Evolutionary conservation across 2,329 filamentous ascomycete genomes (phyloP), one percentile per base, ranked within the genome.

Genomic region (Claviceps citrina): DNA sequence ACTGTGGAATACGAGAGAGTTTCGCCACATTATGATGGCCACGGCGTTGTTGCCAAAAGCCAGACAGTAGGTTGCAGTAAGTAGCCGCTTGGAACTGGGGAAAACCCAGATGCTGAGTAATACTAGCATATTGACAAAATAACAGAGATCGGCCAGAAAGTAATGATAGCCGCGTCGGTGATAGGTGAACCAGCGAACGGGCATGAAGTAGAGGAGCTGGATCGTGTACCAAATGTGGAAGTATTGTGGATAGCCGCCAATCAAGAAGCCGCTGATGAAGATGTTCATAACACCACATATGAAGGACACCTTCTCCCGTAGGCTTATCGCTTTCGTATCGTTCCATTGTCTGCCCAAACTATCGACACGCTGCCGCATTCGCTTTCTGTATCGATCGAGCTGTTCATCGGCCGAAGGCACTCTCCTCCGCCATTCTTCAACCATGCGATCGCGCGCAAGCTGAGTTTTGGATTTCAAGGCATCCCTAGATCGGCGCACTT

Each of bases 1-100:
- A 55, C 85, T 93, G 67, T 98, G 91, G 60, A 98, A 98, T 35
- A 98, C 91, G 54, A 98, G 74, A 25, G 87, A 95, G 59, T 98
- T 98, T 47, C 91, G 78, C 91, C 91, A 98, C 87, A 98, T 91
- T 56, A 91, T 86, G 58, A 98, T 96, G 10, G 91, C 91, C 35
- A 95, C 78, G 16, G 91, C 91, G 56, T 98, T 98, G 62, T 98
- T 98, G 46, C 91, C 91, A 55, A 84, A 93, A 8, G 87, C 84
- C 26, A 98, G 68, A 54, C 91, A 96, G 60, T 87, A 98, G 1
- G 84, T 81, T 49, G 85, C 79, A 47, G 93, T 91, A 59, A 98
- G 87, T 13, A 98, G 71, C 33, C 89, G 78, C 60, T 93, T 94
- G 10, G 87, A 95, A 38, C 72, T 65, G 0, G 91, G 91, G 53